Conservation (phyloP, 1,139 yeast genomes). For the Yamadazyma taylorii region DNA sequence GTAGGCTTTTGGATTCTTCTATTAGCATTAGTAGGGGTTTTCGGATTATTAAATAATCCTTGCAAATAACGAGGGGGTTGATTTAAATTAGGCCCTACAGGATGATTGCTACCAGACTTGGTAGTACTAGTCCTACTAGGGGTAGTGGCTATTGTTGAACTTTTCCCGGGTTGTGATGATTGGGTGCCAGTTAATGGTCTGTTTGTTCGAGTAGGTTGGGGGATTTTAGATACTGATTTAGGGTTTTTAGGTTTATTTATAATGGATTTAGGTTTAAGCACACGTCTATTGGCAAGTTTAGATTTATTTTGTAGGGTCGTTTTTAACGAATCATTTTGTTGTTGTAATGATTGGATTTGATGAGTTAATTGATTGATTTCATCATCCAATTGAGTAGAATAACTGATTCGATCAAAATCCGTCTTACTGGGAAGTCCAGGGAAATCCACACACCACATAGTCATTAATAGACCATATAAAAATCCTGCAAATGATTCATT, state of each 20-base stretch:
- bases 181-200: not conserved
- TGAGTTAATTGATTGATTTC: conserved; percentile 24
- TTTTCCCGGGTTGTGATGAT: not conserved
- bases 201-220: not conserved
- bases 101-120: no score
- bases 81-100: conserved; percentile 43
- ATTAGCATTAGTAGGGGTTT: conserved; percentile 9
- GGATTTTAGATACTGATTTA: conserved; percentile 1
- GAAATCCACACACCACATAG: conserved; percentile 68
- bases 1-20: conserved; percentile 4
- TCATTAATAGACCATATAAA: conserved; percentile 59
- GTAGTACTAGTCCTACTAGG: not conserved
- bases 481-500: conserved; percentile 66
- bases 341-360: conserved; percentile 23
- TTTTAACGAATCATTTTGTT: conserved; percentile 29
- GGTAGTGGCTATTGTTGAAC: not conserved
- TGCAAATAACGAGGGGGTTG: conserved; percentile 48
- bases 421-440: conserved; percentile 41
- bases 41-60: conserved; percentile 34
- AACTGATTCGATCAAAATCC: conserved; percentile 35
- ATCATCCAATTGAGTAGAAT: conserved; percentile 26
- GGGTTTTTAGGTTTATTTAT: conserved; percentile 4
- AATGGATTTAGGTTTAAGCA: conserved; percentile 10
- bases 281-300: conserved; percentile 7
- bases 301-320: conserved; percentile 18